phyloP scores from a whole-genome alignment of 129 eudicot species.

The Logfia minima region DNA sequence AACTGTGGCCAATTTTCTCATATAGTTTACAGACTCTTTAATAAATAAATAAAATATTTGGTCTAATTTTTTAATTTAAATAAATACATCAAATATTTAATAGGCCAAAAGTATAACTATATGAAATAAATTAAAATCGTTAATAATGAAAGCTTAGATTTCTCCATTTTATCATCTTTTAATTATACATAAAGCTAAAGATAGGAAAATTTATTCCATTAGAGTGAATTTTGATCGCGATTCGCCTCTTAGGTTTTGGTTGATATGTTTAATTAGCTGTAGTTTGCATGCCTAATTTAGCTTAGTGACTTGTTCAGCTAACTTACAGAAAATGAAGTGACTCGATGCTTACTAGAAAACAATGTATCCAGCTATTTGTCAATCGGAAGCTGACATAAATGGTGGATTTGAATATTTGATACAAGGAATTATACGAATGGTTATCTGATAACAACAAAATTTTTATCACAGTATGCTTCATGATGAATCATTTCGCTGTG shows the following conservation, averaged over 20 bases:
- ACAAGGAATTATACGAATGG: background rate
- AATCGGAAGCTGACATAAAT: no score
- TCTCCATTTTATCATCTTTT: no score
- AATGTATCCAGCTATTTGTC: background rate
- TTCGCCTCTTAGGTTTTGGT: background rate
- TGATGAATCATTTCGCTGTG: background rate
- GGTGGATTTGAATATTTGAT: background rate
- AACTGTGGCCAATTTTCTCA: no score
- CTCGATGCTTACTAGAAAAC: no score
- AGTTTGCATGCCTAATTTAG: background rate
- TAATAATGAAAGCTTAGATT: no score
- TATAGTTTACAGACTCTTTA: no score
- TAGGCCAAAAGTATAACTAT: no score
- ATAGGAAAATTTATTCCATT: background rate
- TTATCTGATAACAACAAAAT: background rate
- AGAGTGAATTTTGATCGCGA: background rate
- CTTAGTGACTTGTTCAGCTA: background rate
- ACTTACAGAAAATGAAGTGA: background rate
- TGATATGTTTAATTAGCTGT: background rate
- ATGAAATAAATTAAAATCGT: no score
- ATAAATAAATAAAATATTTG: no score
- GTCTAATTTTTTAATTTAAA: no score
- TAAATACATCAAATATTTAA: no score
- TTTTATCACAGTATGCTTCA: background rate
- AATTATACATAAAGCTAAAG: no score